A percentile compares a stretch with the other conserved stretches of the same genome.
Evolutionary conservation across 208 protist species (phyloP).

Genomic region (Plasmodiophora brassicae): DNA sequence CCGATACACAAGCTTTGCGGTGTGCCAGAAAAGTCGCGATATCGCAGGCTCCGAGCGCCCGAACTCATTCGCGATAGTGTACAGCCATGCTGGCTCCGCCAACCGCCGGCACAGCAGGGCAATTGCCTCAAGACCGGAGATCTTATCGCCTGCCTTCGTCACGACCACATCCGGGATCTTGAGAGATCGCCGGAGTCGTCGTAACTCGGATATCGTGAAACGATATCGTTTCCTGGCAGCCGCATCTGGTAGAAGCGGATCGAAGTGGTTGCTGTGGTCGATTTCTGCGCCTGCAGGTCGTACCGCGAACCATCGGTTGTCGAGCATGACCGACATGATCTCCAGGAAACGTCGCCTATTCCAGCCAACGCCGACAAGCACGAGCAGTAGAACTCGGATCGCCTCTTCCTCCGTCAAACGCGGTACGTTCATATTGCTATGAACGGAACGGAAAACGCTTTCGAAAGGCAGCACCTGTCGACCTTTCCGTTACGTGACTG

Average conservation of each 20-base stretch:
- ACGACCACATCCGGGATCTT: background rate
- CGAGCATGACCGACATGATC: background rate
- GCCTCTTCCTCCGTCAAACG: background rate
- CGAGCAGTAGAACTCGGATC: background rate
- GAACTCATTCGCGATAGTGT: background rate
- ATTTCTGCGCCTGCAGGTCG: background rate
- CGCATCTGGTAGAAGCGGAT: background rate
- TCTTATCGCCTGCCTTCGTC: background rate
- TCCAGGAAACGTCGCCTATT: background rate
- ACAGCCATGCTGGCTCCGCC: background rate
- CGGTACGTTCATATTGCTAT: too few species aligned
- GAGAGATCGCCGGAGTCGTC: background rate
- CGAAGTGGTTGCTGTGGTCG: background rate
- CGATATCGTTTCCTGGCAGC: background rate
- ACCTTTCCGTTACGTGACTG: too few species aligned
- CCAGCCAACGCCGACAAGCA: background rate
- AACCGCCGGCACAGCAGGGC: background rate
- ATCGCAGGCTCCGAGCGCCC: background rate
- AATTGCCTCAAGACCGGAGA: background rate
- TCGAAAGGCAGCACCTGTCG: too few species aligned
- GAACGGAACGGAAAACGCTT: too few species aligned
- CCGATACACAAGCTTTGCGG: background rate
- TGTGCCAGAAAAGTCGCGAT: background rate
- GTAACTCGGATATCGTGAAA: background rate
- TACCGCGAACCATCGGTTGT: background rate